Base-by-base conservation (phyloP, 257 asterid species). In the Lithospermum erythrorhizon region DNA sequence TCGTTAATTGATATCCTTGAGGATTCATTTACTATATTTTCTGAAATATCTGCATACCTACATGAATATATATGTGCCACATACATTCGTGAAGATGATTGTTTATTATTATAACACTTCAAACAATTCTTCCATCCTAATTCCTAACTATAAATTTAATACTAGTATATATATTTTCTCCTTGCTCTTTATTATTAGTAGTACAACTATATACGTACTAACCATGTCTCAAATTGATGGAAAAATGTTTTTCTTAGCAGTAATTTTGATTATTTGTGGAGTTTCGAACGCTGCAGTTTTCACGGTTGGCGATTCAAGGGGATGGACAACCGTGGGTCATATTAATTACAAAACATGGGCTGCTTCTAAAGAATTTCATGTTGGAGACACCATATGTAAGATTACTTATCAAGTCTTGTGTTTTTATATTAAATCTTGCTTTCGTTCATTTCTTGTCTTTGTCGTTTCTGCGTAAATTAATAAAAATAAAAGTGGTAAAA, bases 311-410 rank as follows among this genome's bases (percentile, higher is more conserved):
- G 94, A 56, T 0, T 60, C 70, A 1, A 53, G 66, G 18, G 85
- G 85, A 25, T 85, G 94, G 89, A 76, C 70, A 21, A 63, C 15
- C 27, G 5, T 17, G 22, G 65, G 63, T 41, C 55, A 60, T 16
- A 59, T 59, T 15, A 67, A 29, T 61, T 85, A 77, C 86, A 79
- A 77, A 64, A 62, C 72, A 49, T 82, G 87, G 94, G 58, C 94
- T 57, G 68, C 81, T 17, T 61, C 77, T 3, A 78, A 76, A 21
- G n/a, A 7, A 13, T 85, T 82, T 49, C 69, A 3, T n/a, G 76
- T 85, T 16, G 84, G 86, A 3, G 90, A 81, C 71, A 61, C 66
- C 51, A 61, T 85, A 15, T 24, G 86, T 80, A 78, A 65, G 70
- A 29, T 18, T 54, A 18, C 21, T 15, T 8, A 9, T 32, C 54